A percentile compares a stretch with the other conserved stretches of the same genome.
These are phyloP conservation scores for Leccinum arenicola DNA, from an alignment of 768 basidiomycete genomes.

Conservation along the genomic window DNA sequence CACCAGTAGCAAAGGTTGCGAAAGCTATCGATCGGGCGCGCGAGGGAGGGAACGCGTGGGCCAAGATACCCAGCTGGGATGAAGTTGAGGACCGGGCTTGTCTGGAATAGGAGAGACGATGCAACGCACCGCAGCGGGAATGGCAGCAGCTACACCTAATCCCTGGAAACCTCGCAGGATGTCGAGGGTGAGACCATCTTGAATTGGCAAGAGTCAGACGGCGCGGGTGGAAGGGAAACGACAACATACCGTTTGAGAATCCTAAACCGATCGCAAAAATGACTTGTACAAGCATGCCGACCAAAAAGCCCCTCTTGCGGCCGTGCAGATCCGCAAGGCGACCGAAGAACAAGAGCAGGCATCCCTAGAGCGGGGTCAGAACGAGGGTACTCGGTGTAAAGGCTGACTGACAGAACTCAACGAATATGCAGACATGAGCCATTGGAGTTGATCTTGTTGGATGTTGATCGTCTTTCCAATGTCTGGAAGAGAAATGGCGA, in stretches of 20 bases:
- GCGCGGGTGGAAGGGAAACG: neutral
- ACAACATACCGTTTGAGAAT: conserved; percentile 50
- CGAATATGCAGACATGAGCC: conserved; percentile 66
- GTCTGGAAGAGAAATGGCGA: conserved; percentile 50
- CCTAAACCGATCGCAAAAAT: conserved; percentile 63
- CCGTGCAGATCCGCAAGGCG: conserved; percentile 81
- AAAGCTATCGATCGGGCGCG: conserved; percentile 72
- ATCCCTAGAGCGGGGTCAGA: conserved; percentile 51
- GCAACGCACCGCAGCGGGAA: conserved; percentile 63
- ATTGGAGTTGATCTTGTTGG: conserved; percentile 53
- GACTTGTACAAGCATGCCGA: conserved; percentile 53
- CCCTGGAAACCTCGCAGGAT: conserved; percentile 82
- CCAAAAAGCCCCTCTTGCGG: conserved; percentile 62
- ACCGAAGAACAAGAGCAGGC: conserved; percentile 72
- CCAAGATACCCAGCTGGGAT: conserved; percentile 73
- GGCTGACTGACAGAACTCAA: conserved; percentile 55
- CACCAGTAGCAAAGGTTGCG: conserved; percentile 81
- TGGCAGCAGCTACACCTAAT: conserved; percentile 70
- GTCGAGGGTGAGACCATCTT: conserved; percentile 60
- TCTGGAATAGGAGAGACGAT: neutral
- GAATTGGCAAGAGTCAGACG: conserved; percentile 9
- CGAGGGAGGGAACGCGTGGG: conserved; percentile 70
- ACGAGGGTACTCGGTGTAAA: neutral
- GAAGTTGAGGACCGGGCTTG: neutral
- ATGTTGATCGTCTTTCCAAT: conserved; percentile 50